Conservation (phyloP, 495 filamentous ascomycete genomes). For the Sporormia fimetaria region DNA sequence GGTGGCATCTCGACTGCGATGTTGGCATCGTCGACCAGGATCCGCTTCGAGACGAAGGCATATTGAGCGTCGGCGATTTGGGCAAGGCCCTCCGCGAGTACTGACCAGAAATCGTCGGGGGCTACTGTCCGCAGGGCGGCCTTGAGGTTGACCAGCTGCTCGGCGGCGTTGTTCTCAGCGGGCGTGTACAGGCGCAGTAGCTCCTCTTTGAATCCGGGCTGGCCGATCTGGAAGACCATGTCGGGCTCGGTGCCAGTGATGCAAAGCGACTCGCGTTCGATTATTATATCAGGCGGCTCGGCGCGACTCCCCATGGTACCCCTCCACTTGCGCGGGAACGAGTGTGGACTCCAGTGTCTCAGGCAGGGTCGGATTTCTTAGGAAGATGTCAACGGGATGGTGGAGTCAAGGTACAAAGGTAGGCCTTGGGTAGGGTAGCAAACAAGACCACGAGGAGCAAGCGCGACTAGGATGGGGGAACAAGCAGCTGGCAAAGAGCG, state of each 20-base stretch:
- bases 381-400: background rate
- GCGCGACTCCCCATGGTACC: too few species aligned
- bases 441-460: background rate
- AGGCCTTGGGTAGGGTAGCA: background rate
- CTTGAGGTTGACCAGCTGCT: slow-evolving; percentile 54
- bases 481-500: too few species aligned
- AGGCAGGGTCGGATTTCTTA: background rate
- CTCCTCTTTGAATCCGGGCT: slow-evolving; percentile 40
- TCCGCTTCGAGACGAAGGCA: slow-evolving; percentile 57
- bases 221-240: slow-evolving; percentile 36
- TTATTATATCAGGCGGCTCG: slow-evolving; percentile 23
- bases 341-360: background rate
- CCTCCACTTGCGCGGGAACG: background rate
- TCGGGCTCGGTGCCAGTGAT: slow-evolving; percentile 23
- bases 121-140: slow-evolving; percentile 42
- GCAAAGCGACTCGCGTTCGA: slow-evolving; percentile 26
- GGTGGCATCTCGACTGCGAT: slow-evolving; percentile 47
- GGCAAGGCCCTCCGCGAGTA: slow-evolving; percentile 56
- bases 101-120: slow-evolving; percentile 54
- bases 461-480: too few species aligned
- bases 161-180: slow-evolving; percentile 50
- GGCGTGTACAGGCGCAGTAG: slow-evolving; percentile 39
- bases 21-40: slow-evolving; percentile 49
- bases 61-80: slow-evolving; percentile 55
- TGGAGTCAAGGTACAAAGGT: background rate